phyloP scores from a whole-genome alignment of 768 basidiomycete species.

The Auriculariales sp. region DNA sequence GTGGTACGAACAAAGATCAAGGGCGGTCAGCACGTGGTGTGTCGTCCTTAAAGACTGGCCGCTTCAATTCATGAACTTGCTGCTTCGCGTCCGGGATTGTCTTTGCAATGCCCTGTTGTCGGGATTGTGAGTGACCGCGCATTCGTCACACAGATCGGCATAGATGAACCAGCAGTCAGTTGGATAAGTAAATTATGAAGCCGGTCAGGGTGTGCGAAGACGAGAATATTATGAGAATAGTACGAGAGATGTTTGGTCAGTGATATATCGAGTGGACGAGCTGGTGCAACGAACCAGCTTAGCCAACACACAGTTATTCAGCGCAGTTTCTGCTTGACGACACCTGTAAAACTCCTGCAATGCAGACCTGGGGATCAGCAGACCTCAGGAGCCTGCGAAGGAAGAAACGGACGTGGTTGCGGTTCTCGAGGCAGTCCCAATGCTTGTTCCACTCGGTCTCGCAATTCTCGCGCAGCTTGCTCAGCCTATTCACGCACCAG shows the following conservation, averaged over 20 bases:
- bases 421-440: constrained; percentile 86
- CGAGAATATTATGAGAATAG: too few species aligned
- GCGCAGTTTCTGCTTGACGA: constrained; percentile 70
- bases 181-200: background rate
- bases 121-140: background rate
- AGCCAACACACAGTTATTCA: constrained; percentile 93
- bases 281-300: constrained; percentile 57
- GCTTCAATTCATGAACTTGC: background rate
- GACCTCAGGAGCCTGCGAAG: background rate
- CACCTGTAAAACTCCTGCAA: constrained; percentile 76
- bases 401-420: constrained; percentile 69
- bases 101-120: background rate
- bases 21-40: background rate
- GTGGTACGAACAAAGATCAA: background rate
- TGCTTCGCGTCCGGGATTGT: background rate
- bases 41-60: background rate
- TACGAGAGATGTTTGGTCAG: too few species aligned
- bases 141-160: too few species aligned
- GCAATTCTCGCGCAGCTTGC: constrained; percentile 88
- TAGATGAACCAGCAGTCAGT: too few species aligned
- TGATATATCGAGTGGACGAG: background rate
- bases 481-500: constrained; percentile 40
- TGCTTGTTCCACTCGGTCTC: constrained; percentile 74
- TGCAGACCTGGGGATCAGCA: background rate
- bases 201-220: too few species aligned